Conservation (phyloP, 2,329 filamentous ascomycete species). For the Lomentospora prolificans region DNA sequence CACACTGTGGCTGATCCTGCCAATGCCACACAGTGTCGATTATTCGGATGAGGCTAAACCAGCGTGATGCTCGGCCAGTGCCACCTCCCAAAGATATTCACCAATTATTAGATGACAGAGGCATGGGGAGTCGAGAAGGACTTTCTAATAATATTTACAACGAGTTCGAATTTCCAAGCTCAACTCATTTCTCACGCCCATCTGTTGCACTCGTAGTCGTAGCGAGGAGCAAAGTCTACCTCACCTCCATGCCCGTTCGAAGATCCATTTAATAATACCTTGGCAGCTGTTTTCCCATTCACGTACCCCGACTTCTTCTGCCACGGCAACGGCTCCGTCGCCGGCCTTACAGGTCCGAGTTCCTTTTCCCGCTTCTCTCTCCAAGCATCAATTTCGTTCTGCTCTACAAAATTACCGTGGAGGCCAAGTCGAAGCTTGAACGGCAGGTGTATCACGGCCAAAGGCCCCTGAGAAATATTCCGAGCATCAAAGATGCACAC, state of each 20-base stretch:
- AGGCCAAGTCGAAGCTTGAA: slow-evolving; percentile 30
- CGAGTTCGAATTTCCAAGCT: too few relatives aligned
- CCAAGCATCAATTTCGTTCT: slow-evolving; percentile 32
- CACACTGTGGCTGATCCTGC: too few relatives aligned
- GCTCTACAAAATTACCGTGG: slow-evolving; percentile 33
- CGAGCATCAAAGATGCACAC: slow-evolving; percentile 32
- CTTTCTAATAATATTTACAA: too few relatives aligned
- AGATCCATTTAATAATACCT: background rate
- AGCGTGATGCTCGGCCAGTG: too few relatives aligned
- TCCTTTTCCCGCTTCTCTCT: slow-evolving; percentile 24
- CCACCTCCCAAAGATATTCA: too few relatives aligned
- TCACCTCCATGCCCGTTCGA: background rate
- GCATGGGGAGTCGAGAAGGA: too few relatives aligned
- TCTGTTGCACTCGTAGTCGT: background rate
- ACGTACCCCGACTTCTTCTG: slow-evolving; percentile 15
- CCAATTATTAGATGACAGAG: too few relatives aligned
- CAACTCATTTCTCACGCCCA: too few relatives aligned
- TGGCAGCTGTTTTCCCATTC: background rate
- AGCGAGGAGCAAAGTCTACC: background rate
- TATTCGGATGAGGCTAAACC: too few relatives aligned
- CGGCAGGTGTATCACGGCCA: slow-evolving; percentile 30
- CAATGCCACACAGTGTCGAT: too few relatives aligned
- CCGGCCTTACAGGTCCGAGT: slow-evolving; percentile 26
- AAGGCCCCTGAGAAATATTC: slow-evolving; percentile 25
- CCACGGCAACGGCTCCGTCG: slow-evolving; percentile 28